A percentile compares a stretch with the other conserved stretches of the same genome.
phyloP scores from a whole-genome alignment of 148 eudicot genomes.

The Heliosperma pusillum region DNA sequence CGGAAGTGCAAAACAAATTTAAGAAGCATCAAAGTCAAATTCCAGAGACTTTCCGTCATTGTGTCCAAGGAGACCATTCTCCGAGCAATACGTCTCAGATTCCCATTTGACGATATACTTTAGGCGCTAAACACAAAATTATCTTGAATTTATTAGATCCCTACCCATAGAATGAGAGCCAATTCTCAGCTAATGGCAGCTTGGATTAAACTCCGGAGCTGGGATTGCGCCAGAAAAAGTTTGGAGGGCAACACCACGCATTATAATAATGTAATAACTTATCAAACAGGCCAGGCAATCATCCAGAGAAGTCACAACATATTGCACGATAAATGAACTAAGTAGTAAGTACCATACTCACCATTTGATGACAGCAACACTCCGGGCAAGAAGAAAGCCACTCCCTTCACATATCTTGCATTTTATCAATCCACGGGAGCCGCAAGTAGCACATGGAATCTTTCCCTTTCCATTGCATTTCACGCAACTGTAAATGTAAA shows the following conservation, averaged over 20 bases:
- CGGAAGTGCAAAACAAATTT: background rate
- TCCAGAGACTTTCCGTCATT: background rate
- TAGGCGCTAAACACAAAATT: background rate
- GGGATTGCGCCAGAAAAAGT: background rate
- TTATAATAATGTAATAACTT: background rate
- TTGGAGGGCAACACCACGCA: background rate
- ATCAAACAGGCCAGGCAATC: background rate
- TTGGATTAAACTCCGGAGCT: too few species aligned
- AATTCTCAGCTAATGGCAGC: background rate
- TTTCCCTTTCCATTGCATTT: slow-evolving; percentile 84
- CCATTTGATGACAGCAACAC: slow-evolving; percentile 77
- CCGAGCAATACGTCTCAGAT: background rate
- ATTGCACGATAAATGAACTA: background rate
- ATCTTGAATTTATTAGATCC: background rate
- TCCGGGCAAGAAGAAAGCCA: slow-evolving; percentile 70
- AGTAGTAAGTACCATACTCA: slow-evolving; percentile 31
- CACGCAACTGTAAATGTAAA: slow-evolving; percentile 52
- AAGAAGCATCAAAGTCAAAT: background rate
- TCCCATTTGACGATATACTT: background rate
- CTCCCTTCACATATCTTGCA: slow-evolving; percentile 69
- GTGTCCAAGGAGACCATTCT: background rate
- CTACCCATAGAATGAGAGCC: background rate
- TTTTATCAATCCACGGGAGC: slow-evolving; percentile 79
- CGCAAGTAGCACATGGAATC: slow-evolving; percentile 79
- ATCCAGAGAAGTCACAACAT: slow-evolving; percentile 2